Percentiles rank a stretch among this genome's conserved stretches.
Evolutionary conservation across 2,329 filamentous ascomycete genomes (phyloP).

Genomic region (Ciborinia camelliae): DNA sequence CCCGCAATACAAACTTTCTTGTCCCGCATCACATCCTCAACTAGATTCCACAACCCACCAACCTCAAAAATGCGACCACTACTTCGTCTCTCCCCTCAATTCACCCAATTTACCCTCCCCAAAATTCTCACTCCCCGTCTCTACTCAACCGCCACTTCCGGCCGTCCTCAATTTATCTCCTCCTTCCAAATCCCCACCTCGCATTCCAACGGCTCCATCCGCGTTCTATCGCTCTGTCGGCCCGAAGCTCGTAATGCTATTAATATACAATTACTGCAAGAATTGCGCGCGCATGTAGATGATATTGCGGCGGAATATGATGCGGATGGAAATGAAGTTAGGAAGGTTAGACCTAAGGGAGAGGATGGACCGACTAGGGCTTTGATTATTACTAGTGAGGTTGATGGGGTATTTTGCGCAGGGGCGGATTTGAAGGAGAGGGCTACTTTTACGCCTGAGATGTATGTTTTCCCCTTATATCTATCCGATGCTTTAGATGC

Average conservation of each 20-base stretch:
- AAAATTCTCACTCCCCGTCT: constrained; percentile 15
- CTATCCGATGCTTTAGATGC: background rate
- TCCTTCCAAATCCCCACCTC: constrained; percentile 14
- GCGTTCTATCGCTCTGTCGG: constrained; percentile 82
- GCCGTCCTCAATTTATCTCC: constrained; percentile 17
- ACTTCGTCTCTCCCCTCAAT: background rate
- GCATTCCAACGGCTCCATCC: constrained; percentile 63
- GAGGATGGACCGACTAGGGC: constrained; percentile 65
- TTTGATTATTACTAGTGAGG: constrained; percentile 76
- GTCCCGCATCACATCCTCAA: background rate
- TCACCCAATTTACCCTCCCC: constrained; percentile 21
- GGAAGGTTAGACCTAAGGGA: constrained; percentile 47
- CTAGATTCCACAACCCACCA: background rate
- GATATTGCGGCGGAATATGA: constrained; percentile 64
- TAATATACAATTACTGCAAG: constrained; percentile 70
- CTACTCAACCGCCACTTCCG: constrained; percentile 21
- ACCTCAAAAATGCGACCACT: constrained; percentile 9
- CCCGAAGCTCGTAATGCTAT: constrained; percentile 87
- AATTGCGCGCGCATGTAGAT: constrained; percentile 70
- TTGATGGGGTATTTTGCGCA: constrained; percentile 87
- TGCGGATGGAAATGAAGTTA: constrained; percentile 50
- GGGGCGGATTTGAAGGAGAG: constrained; percentile 94
- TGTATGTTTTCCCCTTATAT: constrained; percentile 49
- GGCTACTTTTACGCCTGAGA: constrained; percentile 67
- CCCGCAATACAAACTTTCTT: constrained; percentile 1